Evolutionary conservation across 2,329 filamentous ascomycete genomes (phyloP).

Genomic region (Bipolaris zeicola): DNA sequence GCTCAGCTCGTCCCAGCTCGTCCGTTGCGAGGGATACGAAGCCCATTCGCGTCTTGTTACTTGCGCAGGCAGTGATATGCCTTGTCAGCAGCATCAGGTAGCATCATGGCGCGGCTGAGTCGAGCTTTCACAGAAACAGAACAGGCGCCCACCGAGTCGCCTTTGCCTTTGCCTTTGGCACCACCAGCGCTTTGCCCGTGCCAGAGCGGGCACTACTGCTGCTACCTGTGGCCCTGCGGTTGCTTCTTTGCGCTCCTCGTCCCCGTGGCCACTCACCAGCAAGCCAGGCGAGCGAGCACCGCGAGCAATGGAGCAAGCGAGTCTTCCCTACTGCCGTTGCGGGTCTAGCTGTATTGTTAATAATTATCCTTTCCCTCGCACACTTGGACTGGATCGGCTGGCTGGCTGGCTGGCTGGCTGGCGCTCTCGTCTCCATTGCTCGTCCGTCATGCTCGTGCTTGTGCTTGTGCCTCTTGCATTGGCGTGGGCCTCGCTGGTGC

Average conservation of each 20-base stretch:
- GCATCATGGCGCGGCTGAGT: slow-evolving; percentile 26
- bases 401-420: background rate
- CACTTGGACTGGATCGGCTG: background rate
- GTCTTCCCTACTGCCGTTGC: slow-evolving; percentile 14
- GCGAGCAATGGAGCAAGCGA: background rate
- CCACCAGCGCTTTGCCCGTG: slow-evolving; percentile 14
- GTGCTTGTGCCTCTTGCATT: background rate
- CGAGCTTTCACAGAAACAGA: slow-evolving; percentile 19
- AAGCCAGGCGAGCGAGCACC: background rate
- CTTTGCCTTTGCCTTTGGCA: background rate
- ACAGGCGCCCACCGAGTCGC: slow-evolving; percentile 11
- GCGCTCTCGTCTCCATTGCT: background rate
- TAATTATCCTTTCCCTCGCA: background rate
- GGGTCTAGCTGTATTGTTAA: background rate
- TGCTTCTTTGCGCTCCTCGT: background rate
- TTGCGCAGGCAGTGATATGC: slow-evolving; percentile 20
- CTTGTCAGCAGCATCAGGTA: slow-evolving; percentile 23
- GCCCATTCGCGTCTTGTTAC: slow-evolving; percentile 16
- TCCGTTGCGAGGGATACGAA: slow-evolving; percentile 22
- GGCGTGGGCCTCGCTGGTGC: background rate
- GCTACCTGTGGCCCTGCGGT: background rate
- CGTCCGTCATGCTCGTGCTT: background rate
- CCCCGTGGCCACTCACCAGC: slow-evolving; percentile 1
- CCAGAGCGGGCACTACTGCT: background rate
- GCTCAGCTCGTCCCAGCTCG: slow-evolving; percentile 11